Evolutionary conservation across 2,329 filamentous ascomycete species (phyloP), one percentile per base, ranked within the genome.

Genomic region (Elsinoe batatas): DNA sequence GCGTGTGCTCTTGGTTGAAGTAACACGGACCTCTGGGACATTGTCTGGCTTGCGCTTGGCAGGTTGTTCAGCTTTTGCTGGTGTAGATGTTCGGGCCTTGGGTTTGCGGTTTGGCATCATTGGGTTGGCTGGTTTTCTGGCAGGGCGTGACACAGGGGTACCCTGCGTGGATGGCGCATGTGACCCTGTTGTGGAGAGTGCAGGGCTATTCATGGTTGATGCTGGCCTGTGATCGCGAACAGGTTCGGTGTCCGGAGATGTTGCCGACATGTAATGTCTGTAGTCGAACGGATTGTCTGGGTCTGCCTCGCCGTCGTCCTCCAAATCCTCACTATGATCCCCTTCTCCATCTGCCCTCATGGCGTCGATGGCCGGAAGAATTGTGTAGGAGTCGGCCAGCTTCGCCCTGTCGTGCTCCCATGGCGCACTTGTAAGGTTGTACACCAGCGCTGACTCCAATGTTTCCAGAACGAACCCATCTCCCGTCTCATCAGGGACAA

Each of bases 401-500:
- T 78, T 81, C 30, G 80, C 79, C 54, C 77, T 71, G 61, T 88
- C 81, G 54, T 76, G 73, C 63, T 85, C 84, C 61, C 77, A 79
- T 2, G 85, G 87, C 12, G 82, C 82, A 56, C 79, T 81, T 53
- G 80, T 82, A 54, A 95, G 72, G 69, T 95, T 96, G 84, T 95
- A 91, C 64, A 88, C 84, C 71, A 95, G 86, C 37, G 84, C 83
- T n/a, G 84, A 85, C 66, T 88, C 82, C 55, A 96, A 75, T 53
- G 82, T 83, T 72, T 96, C 89, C 55, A 96, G 78, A 26, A 93
- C 82, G 61, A 93, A 93, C 56, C 79, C 84, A 64, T 91, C 82
- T 53, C 81, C 82, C 15, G 77, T 74, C 7, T 84, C 77, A 68
- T 95, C 87, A 65, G 91, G 93, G 57, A 91, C 79, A 54, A 96